Evolutionary conservation across 768 basidiomycete genomes (phyloP).

Genomic region (Cystofilobasidium ferigula): DNA sequence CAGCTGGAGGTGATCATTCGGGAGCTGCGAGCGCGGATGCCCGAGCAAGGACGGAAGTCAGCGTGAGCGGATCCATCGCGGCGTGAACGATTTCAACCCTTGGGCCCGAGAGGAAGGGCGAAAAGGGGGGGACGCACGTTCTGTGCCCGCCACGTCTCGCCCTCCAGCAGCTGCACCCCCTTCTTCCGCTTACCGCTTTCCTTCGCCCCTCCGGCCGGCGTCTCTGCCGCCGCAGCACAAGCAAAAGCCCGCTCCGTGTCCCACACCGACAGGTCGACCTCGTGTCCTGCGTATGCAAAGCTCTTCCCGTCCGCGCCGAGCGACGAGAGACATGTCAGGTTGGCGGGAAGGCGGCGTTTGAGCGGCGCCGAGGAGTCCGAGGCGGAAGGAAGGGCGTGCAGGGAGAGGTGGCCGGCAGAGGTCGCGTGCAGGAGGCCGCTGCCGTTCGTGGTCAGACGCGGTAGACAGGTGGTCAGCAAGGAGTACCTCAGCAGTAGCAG

Average conservation of each 20-base stretch:
- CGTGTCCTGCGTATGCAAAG: constrained; percentile 75
- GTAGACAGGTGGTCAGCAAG: neutral
- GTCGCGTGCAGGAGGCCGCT: constrained; percentile 19
- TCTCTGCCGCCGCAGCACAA: constrained; percentile 34
- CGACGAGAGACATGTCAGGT: constrained; percentile 8
- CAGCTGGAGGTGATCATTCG: constrained; percentile 63
- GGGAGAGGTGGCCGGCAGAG: constrained; percentile 6
- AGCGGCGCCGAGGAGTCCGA: neutral
- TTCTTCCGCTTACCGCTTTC: constrained; percentile 1
- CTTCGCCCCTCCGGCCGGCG: constrained; percentile 44
- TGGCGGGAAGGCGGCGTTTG: constrained; percentile 19
- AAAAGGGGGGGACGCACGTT: constrained; percentile 47
- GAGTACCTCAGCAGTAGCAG: neutral
- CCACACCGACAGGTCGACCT: constrained; percentile 77
- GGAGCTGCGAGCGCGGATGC: constrained; percentile 41
- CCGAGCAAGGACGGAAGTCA: neutral
- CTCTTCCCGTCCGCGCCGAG: constrained; percentile 36
- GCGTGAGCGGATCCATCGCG: too few species aligned
- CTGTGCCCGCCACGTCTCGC: constrained; percentile 73
- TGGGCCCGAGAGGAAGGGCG: neutral
- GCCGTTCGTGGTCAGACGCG: neutral
- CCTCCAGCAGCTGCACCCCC: constrained; percentile 43
- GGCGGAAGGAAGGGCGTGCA: constrained; percentile 7
- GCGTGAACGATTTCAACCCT: too few species aligned
- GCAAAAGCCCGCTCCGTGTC: constrained; percentile 52